Base-by-base conservation (phyloP, 2,329 filamentous ascomycete species). In the Fragosphaeria purpurea region DNA sequence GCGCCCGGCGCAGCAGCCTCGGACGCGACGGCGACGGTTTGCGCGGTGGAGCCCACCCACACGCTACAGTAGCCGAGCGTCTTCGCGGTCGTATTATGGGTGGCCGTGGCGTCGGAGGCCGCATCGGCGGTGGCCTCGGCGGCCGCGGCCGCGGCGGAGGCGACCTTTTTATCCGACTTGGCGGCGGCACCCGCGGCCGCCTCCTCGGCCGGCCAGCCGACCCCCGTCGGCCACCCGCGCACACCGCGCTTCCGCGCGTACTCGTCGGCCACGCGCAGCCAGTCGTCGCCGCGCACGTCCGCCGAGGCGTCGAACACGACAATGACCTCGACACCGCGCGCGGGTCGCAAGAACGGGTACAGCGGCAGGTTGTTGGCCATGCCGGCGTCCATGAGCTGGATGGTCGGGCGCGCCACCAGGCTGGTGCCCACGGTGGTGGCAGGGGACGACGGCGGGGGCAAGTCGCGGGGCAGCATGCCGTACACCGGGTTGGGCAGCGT, bases 281-380 rank as follows among this genome's bases (percentile, higher is more conserved):
- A 98, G 62, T 98, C 97, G 61, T 96, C 90, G 6, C 86, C 87
- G 63, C 85, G 88, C 53, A 95, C 87, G 59, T 98, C 93, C 22
- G 90, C 90, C 1, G 88, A 95, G 4, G 89, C 89, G 64, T 98
- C 93, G 64, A 98, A 98, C 4, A 90, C 88, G 44, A 98, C 79
- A 44, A 97, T 72, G 42, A 98, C 77, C 59, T 98, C 93, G 6
- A 98, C 84, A 51, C 95, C 79, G 38, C 93, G 79, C 3, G 90
- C 91, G 0, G 88, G 88, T 9, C 93, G 82, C 13, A 98, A 80
- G 4, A 97, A 76, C 0, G 93, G 93, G 63, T 98, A 98, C 41
- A 97, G 90, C 2, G 93, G 93, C 7, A 98, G 74, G 62, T 98
- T 98, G 64, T 98, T 97, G 57, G 87, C 94, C 93, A 98, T 98